Evolutionary conservation across 2,329 filamentous ascomycete species (phyloP).

Genomic region (Arachnomyces sp.): DNA sequence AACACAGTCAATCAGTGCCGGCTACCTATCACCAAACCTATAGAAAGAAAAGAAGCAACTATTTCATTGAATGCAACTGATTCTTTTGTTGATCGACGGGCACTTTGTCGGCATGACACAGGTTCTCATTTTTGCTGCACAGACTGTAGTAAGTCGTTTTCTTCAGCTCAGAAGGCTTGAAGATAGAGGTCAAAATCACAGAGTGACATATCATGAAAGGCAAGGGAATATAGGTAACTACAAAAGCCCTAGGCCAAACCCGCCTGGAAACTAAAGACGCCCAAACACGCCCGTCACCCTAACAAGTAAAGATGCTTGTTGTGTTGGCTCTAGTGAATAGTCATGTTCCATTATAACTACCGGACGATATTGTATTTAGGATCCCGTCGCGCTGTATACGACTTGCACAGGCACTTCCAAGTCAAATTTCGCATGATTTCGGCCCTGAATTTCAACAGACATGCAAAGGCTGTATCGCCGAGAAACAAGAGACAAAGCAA

Average conservation of each 20-base stretch:
- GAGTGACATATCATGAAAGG: too few species aligned
- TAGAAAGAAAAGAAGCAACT: neutral
- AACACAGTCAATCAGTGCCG: too few species aligned
- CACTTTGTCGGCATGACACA: neutral
- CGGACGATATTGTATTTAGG: too few species aligned
- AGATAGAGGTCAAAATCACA: too few species aligned
- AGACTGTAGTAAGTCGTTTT: slow-evolving; percentile 1
- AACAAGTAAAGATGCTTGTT: too few species aligned
- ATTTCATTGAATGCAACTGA: neutral
- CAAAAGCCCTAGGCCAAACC: too few species aligned
- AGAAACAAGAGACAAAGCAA: slow-evolving; percentile 6
- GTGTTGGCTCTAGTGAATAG: too few species aligned
- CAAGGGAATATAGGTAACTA: too few species aligned
- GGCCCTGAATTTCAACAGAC: slow-evolving; percentile 1
- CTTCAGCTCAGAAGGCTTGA: neutral
- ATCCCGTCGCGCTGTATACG: slow-evolving; percentile 3
- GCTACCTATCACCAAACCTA: neutral
- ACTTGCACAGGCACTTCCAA: slow-evolving; percentile 7
- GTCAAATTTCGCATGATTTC: slow-evolving; percentile 1
- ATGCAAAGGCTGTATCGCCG: slow-evolving; percentile 8
- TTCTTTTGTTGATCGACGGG: neutral
- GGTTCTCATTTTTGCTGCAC: neutral
- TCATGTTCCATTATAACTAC: too few species aligned
- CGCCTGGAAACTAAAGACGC: too few species aligned
- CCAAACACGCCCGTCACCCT: too few species aligned